Evolutionary conservation across 352 stramenopile species (phyloP).

Genomic region (Globisporangium canariense): DNA sequence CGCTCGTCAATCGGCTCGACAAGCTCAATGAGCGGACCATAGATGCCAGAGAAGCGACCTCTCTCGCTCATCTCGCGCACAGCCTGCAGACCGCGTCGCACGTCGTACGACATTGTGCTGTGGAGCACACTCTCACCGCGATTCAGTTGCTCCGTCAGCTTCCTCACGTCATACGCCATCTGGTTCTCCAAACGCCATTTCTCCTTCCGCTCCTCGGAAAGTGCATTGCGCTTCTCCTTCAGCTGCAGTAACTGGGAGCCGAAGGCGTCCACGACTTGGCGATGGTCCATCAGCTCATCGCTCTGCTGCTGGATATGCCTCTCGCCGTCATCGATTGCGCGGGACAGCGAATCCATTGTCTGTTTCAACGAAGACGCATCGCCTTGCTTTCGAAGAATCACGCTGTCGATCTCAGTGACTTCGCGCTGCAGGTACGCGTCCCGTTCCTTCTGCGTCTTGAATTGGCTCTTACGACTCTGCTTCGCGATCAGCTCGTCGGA

Average conservation of each 20-base stretch:
- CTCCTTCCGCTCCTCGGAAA: slow-evolving; percentile 79
- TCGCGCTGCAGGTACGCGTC: slow-evolving; percentile 83
- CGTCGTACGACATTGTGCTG: slow-evolving; percentile 85
- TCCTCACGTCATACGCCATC: slow-evolving; percentile 70
- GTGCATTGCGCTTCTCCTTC: slow-evolving; percentile 76
- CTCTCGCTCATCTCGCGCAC: slow-evolving; percentile 85
- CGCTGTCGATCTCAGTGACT: slow-evolving; percentile 60
- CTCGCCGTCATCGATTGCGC: slow-evolving; percentile 42
- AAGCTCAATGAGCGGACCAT: slow-evolving; percentile 96
- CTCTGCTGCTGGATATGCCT: slow-evolving; percentile 40
- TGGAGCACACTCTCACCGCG: slow-evolving; percentile 76
- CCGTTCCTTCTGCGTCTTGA: slow-evolving; percentile 90
- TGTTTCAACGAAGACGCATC: slow-evolving; percentile 40
- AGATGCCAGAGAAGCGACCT: slow-evolving; percentile 77
- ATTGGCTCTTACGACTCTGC: slow-evolving; percentile 95
- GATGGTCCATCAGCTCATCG: slow-evolving; percentile 52
- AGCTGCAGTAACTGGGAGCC: slow-evolving; percentile 52
- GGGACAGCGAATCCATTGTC: slow-evolving; percentile 40
- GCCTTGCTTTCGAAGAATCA: slow-evolving; percentile 56
- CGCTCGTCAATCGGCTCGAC: slow-evolving; percentile 84
- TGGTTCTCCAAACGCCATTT: slow-evolving; percentile 83
- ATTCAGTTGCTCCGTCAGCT: slow-evolving; percentile 63
- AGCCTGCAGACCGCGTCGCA: slow-evolving; percentile 79
- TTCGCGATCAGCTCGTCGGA: slow-evolving; percentile 94
- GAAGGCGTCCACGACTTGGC: slow-evolving; percentile 46